Base-by-base conservation (phyloP, 2,329 filamentous ascomycete species). In the Talaromyces rugulosus region DNA sequence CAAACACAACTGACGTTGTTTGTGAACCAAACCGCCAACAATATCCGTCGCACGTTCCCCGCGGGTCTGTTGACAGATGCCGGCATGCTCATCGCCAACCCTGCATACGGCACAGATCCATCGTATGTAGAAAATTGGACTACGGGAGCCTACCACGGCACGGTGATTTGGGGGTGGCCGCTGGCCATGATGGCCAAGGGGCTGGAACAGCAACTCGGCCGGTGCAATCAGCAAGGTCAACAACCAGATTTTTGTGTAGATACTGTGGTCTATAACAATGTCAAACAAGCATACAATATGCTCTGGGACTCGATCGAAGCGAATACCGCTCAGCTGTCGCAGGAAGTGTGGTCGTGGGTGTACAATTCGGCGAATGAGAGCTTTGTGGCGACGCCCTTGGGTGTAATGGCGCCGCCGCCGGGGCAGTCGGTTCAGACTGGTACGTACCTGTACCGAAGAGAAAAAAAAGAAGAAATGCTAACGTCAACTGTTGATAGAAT, bases 81-180 rank as follows among this genome's bases (percentile, higher is more conserved):
- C 0, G 84, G 86, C 0, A 73, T 87, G 31, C 71, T 89, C 0
- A 81, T 89, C 2, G 82, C 86, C 0, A 89, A 88, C 61, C 86
- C 86, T 0, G 85, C 86, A 0, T 83, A 84, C 31, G 82, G 83
- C 0, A 77, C 74, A 0, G 74, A 81, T 14, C 71, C 77, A 0
- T 75, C 77, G 2, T 81, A 84, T 57, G 78, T 80, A 0, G 73
- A 71, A 0, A 82, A 83, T 58, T 89, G 82, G 64, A 83, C 83
- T 0, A 83, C 80, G n/a, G 76, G 77, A 3, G 83, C 82, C 0
- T 89, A 87, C 65, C 86, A 89, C 61, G 86, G 85, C 0, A 87
- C 86, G 0, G 86, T 89, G 0, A 77, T 89, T 1, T 89, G 85
- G 86, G 81, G 80, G 52, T 89, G 85, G 85, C 86, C 85, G 60